phyloP scores from a whole-genome alignment of 108 stramenopile genomes.

The Cyclotella atomus region DNA sequence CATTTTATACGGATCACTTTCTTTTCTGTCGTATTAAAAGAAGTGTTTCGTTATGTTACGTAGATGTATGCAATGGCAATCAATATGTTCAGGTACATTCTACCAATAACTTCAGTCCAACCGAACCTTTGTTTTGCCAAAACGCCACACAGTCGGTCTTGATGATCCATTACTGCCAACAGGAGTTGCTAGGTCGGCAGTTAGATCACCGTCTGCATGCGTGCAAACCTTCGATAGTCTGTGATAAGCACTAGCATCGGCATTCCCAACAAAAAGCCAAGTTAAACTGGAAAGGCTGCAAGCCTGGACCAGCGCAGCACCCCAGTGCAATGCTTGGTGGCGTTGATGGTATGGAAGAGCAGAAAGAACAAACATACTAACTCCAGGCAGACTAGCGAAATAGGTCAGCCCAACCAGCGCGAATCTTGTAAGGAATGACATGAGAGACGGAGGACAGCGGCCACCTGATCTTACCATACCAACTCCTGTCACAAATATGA shows the following conservation, averaged over 20 bases:
- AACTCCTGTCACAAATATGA: conserved; percentile 59
- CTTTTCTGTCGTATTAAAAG: no score
- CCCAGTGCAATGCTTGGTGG: conserved; percentile 70
- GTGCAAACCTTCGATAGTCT: conserved; percentile 46
- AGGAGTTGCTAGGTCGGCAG: conserved; percentile 20
- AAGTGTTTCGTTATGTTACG: no score
- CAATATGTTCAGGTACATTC: no score
- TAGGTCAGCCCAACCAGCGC: conserved; percentile 71
- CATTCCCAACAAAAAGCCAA: conserved; percentile 74
- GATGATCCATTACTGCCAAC: background rate
- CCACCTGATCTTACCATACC: conserved; percentile 63
- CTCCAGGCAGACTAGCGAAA: conserved; percentile 74
- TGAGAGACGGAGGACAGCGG: conserved; percentile 64
- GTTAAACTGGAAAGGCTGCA: conserved; percentile 65
- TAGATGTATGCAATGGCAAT: no score
- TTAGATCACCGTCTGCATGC: conserved; percentile 31
- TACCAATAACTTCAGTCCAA: no score
- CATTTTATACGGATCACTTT: no score
- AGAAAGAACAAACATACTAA: conserved; percentile 61
- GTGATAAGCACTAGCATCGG: conserved; percentile 70
- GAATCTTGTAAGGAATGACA: conserved; percentile 68
- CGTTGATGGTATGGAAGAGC: conserved; percentile 67
- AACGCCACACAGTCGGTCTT: conserved; percentile 31
- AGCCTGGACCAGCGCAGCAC: conserved; percentile 66
- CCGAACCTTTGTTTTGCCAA: conserved; percentile 47